phyloP scores from a whole-genome alignment of 805 yeast genomes.

The Wickerhamomyces ciferrii region DNA sequence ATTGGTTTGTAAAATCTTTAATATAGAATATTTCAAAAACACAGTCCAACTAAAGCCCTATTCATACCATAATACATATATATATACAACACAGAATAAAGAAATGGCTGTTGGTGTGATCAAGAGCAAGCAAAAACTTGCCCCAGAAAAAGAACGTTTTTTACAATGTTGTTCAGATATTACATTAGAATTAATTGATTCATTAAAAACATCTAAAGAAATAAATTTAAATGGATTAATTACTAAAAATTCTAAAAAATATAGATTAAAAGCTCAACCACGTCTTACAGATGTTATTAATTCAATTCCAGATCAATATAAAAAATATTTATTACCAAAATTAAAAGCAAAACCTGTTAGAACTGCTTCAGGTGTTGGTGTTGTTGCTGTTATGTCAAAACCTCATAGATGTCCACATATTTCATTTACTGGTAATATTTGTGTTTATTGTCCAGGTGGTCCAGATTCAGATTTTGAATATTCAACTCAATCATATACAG shows the following conservation, averaged over 20 bases:
- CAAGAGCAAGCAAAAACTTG: conserved; percentile 54
- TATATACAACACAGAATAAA: neutral
- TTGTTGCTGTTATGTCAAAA: conserved; percentile 98
- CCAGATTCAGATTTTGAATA: conserved; percentile 98
- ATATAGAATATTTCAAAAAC: too few species aligned
- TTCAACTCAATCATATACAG: conserved; percentile 96
- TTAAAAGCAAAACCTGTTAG: conserved; percentile 98
- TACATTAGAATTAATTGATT: conserved; percentile 76
- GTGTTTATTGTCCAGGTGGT: conserved; percentile 99
- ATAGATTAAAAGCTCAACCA: conserved; percentile 89
- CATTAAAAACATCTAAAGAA: conserved; percentile 68
- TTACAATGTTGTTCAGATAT: conserved; percentile 90
- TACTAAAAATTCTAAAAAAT: conserved; percentile 79
- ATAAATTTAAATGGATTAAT: conserved; percentile 89
- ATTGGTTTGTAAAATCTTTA: neutral
- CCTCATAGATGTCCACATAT: conserved; percentile 99
- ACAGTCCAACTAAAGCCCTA: neutral
- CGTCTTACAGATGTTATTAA: conserved; percentile 90
- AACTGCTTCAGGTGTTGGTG: conserved; percentile 98
- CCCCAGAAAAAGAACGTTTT: conserved; percentile 92
- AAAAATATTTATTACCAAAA: conserved; percentile 85
- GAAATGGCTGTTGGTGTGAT: conserved; percentile 24
- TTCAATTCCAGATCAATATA: conserved; percentile 94
- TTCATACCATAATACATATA: too few species aligned
- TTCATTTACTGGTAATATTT: conserved; percentile 97